A percentile compares a stretch with the other conserved stretches of the same genome.
These are phyloP conservation scores for Pestalotiopsis sp. DNA, from an alignment of 2,329 filamentous ascomycete genomes.

Conservation along the genomic window DNA sequence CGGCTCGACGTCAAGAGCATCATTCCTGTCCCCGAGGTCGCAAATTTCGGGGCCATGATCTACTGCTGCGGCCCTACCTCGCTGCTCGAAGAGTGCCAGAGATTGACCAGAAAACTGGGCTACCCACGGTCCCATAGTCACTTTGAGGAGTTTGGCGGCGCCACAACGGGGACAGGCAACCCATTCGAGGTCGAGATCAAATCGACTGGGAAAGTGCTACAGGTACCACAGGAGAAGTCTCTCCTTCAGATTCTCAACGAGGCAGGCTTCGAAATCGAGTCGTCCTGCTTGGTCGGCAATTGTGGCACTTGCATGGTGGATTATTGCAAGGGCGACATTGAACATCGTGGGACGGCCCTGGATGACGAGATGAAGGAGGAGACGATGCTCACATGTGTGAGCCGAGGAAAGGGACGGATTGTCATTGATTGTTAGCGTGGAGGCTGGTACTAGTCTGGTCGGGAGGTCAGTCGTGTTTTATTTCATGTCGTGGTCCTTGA, in stretches of 20 bases:
- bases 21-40: constrained; percentile 23
- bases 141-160: constrained; percentile 32
- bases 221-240: constrained; percentile 30
- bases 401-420: constrained; percentile 31
- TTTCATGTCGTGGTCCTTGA: neutral
- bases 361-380: constrained; percentile 30
- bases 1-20: constrained; percentile 40
- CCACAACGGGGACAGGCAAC: constrained; percentile 28
- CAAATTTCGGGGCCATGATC: constrained; percentile 27
- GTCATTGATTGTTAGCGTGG: constrained; percentile 22
- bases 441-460: neutral
- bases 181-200: constrained; percentile 33
- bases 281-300: constrained; percentile 33
- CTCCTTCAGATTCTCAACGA: constrained; percentile 33
- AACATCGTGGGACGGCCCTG: constrained; percentile 30
- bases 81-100: constrained; percentile 25
- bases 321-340: constrained; percentile 27
- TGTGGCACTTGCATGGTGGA: constrained; percentile 35
- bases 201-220: constrained; percentile 24
- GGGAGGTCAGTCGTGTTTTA: neutral
- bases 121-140: constrained; percentile 28
- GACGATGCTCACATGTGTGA: constrained; percentile 32
- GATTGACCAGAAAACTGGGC: constrained; percentile 20
- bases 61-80: constrained; percentile 34
- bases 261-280: constrained; percentile 34